Evolutionary conservation across 345 rosid genomes (phyloP), one percentile per base, ranked within the genome.

Genomic region (Arabidopsis arenosa): DNA sequence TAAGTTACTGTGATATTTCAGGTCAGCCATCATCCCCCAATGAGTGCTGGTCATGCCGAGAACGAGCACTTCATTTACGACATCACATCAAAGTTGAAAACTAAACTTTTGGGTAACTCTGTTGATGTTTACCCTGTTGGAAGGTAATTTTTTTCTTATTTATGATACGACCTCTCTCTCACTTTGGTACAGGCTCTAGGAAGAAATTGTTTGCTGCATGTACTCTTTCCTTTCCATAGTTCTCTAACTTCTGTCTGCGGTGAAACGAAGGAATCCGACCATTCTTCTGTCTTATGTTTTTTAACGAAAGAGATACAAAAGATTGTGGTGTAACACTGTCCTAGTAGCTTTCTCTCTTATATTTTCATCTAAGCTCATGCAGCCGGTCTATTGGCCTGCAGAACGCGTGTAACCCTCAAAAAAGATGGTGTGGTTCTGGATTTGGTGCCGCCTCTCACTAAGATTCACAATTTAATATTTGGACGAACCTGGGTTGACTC

Each of bases 1-100:
- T 9, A 63, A 18, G 26, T 48, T 60, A 21, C 35, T 73, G 43
- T 35, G 21, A 48, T 53, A 4, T 86, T 74, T 78, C 83, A 91
- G 98, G 96, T 93, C 30, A 82, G 94, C 74, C 98, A 93, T 85
- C 94, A 93, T 75, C 98, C 98, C 54, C 98, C 98, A 18, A 88
- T 91, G 80, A 88, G 98, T 86, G 94, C 93, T 32, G 98, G 91
- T 33, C 98, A 91, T 71, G 96, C 93, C 17, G 97, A 91, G 84
- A 91, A 87, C 68, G 93, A 93, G 30, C 96, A 90, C 78, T 93
- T 93, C 77, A 86, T 79, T 6, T 91, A 93, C 72, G 92, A 91
- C 54, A 79, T 91, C 68, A 87, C 96, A 18, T 93, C 97, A 57
- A 93, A 91, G 83, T 79, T 93, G 75, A 93, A 91, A 84, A 93